phyloP scores from a whole-genome alignment of 257 asterid genomes.

The Nicotiana otophora region DNA sequence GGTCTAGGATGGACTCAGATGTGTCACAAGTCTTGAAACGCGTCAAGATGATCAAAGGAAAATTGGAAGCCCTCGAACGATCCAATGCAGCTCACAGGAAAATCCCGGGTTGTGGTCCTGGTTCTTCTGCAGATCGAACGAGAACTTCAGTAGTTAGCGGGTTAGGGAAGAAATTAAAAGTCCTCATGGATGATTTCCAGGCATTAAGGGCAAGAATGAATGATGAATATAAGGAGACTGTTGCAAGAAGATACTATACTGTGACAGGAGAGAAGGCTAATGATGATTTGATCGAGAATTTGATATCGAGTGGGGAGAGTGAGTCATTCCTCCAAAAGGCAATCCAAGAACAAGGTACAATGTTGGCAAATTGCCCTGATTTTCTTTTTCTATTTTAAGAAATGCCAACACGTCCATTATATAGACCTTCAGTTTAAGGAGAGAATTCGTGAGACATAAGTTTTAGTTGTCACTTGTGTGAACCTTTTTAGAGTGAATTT shows the following conservation, averaged over 20 bases:
- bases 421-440: background rate
- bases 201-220: conserved; percentile 31
- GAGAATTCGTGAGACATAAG: background rate
- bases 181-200: conserved; percentile 40
- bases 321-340: conserved; percentile 42
- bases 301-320: conserved; percentile 45
- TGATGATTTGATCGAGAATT: conserved; percentile 30
- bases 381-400: background rate
- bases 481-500: background rate
- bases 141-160: conserved; percentile 43
- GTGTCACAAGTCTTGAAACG: conserved; percentile 32
- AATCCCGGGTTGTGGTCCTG: conserved; percentile 38
- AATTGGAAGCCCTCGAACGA: conserved; percentile 36
- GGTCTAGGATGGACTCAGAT: conserved; percentile 35
- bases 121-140: conserved; percentile 42
- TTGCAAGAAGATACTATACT: conserved; percentile 36
- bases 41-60: conserved; percentile 34
- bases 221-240: conserved; percentile 38
- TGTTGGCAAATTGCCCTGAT: background rate
- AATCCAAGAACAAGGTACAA: conserved; percentile 33
- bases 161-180: conserved; percentile 36
- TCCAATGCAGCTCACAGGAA: conserved; percentile 32
- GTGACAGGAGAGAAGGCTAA: conserved; percentile 36
- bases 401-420: background rate
- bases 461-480: background rate